Evolutionary conservation across 83 land plant species (phyloP), one percentile per base, ranked within the genome.

Genomic region (Larix sibirica): DNA sequence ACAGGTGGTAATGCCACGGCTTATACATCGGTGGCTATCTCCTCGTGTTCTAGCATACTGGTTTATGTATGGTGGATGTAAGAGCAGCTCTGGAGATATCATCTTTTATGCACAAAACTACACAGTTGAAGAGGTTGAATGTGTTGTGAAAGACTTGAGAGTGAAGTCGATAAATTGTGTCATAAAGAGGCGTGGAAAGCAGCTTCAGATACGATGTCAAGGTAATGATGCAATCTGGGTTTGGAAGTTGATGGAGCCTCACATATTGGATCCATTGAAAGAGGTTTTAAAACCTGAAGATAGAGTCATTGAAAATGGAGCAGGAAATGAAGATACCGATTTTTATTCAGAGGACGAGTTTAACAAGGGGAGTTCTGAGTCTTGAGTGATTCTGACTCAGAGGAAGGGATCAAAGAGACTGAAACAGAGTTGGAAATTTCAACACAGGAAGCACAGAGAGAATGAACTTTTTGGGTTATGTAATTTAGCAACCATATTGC

Each of bases 41-140:
- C 91, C 98, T 18, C 92, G 90, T 24, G 93, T 90, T 64, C 85
- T 97, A 60, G 99, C 98, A 17, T 95, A 95, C 79, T 97, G 99
- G 99, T 97, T 91, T 82, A 95, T 97, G 98, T 94, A 95, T 85
- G 97, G 97, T 62, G 99, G 98, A 36, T 40, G 85, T 40, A 92
- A 87, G 82, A 85, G 88, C 47, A 83, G 84, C 6, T 85, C 91
- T 31, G 96, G 97, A 66, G 95, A 92, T 83, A 89, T 94, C 24
- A 16, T 95, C 84, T 82, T 97, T 82, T 95, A 91, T 82, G 87
- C 92, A 31, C 90, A 82, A 33, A 87, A 88, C 44, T 90, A 84
- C 61, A 85, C 79, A 21, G 77, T 40, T 5, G 92, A 97, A 79
- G 96, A 92, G 77, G 83, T 91, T 58, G 88, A 84, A 66, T 91